Evolutionary conservation across 164 flowering plant genomes (phyloP).

Genomic region (Piper longum): DNA sequence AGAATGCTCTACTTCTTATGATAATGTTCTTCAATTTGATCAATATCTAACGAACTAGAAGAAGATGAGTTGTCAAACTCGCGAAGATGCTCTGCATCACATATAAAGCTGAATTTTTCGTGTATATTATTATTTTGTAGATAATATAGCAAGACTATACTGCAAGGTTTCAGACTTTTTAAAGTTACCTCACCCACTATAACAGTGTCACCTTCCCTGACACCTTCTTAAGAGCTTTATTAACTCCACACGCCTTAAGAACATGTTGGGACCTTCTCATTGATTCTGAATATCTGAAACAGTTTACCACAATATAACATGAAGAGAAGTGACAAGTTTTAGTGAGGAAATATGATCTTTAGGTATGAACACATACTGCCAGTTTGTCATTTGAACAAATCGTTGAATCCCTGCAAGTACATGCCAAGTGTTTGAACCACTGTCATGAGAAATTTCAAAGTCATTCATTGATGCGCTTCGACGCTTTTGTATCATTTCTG

Average conservation of each 20-base stretch:
- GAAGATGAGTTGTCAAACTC: too few species aligned
- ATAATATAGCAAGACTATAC: too few species aligned
- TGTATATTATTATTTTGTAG: too few species aligned
- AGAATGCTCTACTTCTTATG: too few species aligned
- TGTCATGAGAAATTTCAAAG: conserved; percentile 61
- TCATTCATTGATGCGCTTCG: conserved; percentile 61
- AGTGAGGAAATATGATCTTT: not conserved
- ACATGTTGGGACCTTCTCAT: conserved; percentile 87
- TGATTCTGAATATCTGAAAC: conserved; percentile 69
- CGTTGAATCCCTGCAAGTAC: conserved; percentile 79
- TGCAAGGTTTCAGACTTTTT: too few species aligned
- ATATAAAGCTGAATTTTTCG: too few species aligned
- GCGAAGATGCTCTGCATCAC: too few species aligned
- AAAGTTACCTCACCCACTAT: conserved; percentile 75
- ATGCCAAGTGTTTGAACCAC: conserved; percentile 48
- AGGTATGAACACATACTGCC: conserved; percentile 47
- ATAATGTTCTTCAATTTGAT: too few species aligned
- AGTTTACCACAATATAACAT: not conserved
- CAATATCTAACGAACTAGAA: too few species aligned
- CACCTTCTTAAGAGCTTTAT: conserved; percentile 79
- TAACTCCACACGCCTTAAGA: conserved; percentile 89
- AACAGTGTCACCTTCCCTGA: conserved; percentile 93
- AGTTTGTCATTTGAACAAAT: conserved; percentile 96
- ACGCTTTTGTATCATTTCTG: conserved; percentile 56
- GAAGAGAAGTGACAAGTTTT: not conserved